Evolutionary conservation across 225 moss, liverwort and hornwort species (phyloP).

Genomic region (Polytrichum commune): DNA sequence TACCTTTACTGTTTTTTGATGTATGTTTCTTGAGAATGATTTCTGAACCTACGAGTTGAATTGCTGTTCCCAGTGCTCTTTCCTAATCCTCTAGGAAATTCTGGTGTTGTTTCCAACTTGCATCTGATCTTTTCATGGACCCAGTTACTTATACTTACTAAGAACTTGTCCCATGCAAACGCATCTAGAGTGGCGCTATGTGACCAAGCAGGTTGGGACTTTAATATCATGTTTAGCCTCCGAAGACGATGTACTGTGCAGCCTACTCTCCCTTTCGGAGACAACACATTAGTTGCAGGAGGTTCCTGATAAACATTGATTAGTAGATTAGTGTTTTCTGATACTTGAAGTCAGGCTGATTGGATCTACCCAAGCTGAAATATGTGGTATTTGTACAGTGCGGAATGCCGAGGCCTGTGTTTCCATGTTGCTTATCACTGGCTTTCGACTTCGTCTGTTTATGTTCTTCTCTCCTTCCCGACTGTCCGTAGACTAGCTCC

Average conservation of each 20-base stretch:
- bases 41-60: neutral
- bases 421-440: constrained; percentile 27
- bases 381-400: constrained; percentile 65
- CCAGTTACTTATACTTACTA: no score
- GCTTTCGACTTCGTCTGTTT: constrained; percentile 50
- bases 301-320: neutral
- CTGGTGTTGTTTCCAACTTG: no score
- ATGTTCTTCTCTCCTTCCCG: constrained; percentile 52
- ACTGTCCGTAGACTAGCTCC: constrained; percentile 58
- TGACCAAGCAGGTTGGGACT: no score
- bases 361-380: constrained; percentile 65
- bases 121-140: no score
- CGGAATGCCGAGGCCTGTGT: constrained; percentile 37
- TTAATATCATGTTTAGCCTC: no score
- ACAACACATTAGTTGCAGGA: neutral
- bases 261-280: no score
- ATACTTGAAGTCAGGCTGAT: constrained; percentile 78
- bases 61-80: no score
- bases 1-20: no score
- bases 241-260: no score
- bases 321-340: constrained; percentile 91
- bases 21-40: neutral
- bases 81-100: no score
- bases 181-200: no score
- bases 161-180: no score